Evolutionary conservation across 1,139 yeast species (phyloP), one percentile per base, ranked within the genome.

Genomic region (Nakaseomyces uthaithaninus): DNA sequence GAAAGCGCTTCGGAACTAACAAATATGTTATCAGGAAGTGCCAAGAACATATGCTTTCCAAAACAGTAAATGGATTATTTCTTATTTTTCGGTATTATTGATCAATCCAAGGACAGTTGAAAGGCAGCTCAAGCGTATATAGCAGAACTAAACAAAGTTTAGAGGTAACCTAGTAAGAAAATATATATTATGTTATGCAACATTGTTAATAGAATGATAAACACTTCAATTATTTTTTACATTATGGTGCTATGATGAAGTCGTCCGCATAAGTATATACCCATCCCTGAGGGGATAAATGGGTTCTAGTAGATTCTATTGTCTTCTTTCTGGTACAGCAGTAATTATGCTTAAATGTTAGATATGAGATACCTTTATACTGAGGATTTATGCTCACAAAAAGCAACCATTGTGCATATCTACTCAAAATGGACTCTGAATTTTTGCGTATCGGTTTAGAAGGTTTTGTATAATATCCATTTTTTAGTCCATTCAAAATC

Each of bases 401-500:
- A 9, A 45, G 14, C 10, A 43, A 42, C 58, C 62, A 59, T 33
- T 50, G 50, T 1, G 49, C 31, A 12, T 40, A 41, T 27, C 56
- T 37, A 39, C 51, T 33, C 28, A 49, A 36, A 2, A 48, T 23
- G 10, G 57, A 19, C 37, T 69, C 72, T 3, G 78, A 77, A n/a
- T 69, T 66, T 11, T 51, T 52, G 33, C 66, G 59, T 0, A 78
- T 67, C 0, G 71, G 69, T 41, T 62, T 64, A 30, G 63, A 68
- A 2, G 45, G 42, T 52, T 72, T 75, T 2, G 66, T 51, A 44
- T 53, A 68, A 12, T 68, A 64, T 0, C 82, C 82, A 45, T 72
- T 72, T 43, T 65, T 71, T 3, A 75, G 72, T 0, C 80, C 80
- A 50, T 73, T 74, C 33, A 72, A 64, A 3, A 71, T 70, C 46